Conservation (phyloP, 225 moss, liverwort and hornwort genomes). For the Ulota crispa region DNA sequence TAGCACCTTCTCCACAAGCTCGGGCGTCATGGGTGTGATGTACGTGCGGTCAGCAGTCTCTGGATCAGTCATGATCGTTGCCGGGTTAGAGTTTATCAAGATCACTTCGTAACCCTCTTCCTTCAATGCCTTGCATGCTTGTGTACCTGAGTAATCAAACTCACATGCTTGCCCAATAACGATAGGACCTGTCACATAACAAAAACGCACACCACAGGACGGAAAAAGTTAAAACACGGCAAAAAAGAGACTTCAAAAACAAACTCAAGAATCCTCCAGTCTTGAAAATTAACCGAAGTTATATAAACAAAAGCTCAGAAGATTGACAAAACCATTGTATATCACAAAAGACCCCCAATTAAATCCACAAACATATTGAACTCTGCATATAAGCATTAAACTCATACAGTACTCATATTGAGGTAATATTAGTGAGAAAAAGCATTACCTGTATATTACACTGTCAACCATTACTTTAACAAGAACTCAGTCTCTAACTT, state of each 20-base stretch:
- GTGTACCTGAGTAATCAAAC: conserved; percentile 97
- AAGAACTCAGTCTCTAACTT: background rate
- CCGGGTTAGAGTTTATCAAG: conserved; percentile 92
- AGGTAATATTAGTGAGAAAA: no score
- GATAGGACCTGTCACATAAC: conserved; percentile 62
- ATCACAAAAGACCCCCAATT: background rate
- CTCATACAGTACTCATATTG: background rate
- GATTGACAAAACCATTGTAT: background rate
- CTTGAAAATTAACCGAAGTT: background rate
- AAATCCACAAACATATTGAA: background rate
- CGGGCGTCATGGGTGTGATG: conserved; percentile 98
- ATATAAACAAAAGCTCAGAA: background rate
- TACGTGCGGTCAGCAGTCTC: conserved; percentile 97
- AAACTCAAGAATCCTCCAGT: background rate
- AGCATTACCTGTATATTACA: background rate
- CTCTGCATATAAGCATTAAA: background rate
- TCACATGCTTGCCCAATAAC: conserved; percentile 98
- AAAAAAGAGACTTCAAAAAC: background rate
- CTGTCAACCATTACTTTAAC: background rate
- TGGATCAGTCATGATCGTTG: conserved; percentile 98
- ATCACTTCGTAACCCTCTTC: conserved; percentile 95
- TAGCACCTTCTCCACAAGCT: conserved; percentile 88
- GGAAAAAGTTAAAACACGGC: background rate
- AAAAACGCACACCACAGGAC: conserved; percentile 16
- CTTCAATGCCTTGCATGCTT: conserved; percentile 99